These are phyloP conservation scores for Pleochaeta shiraiana DNA, from an alignment of 2,329 filamentous ascomycete species.

Conservation along the genomic window DNA sequence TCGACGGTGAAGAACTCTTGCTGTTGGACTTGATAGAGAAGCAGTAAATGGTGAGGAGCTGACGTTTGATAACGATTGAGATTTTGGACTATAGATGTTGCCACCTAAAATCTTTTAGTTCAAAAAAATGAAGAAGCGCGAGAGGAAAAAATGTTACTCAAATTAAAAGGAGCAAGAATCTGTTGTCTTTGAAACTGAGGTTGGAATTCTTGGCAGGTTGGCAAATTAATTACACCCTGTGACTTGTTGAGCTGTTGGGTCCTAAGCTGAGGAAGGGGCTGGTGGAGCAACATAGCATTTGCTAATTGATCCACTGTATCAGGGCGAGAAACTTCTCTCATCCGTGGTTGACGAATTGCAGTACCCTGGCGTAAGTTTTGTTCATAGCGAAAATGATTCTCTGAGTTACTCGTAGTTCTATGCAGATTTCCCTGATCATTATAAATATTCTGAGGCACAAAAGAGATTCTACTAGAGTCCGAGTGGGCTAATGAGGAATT, in stretches of 20 bases:
- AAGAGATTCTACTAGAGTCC: conserved; percentile 9
- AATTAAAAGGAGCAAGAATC: conserved; percentile 14
- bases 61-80: not conserved
- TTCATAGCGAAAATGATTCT: conserved; percentile 15
- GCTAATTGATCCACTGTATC: conserved; percentile 10
- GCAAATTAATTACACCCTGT: too few species aligned
- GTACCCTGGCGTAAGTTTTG: conserved; percentile 11
- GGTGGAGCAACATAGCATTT: conserved; percentile 13
- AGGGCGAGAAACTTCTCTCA: conserved; percentile 4
- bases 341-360: conserved; percentile 7
- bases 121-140: not conserved
- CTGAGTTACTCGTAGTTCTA: conserved; percentile 9
- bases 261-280: conserved; percentile 6
- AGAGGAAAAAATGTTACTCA: conserved; percentile 9
- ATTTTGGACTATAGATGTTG: conserved; percentile 9
- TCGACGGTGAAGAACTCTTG: conserved; percentile 13
- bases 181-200: conserved; percentile 14
- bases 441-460: conserved; percentile 9
- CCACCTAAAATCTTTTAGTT: conserved; percentile 10
- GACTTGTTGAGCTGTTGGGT: too few species aligned
- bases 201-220: too few species aligned
- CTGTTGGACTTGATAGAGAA: conserved; percentile 14
- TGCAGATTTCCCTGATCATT: conserved; percentile 6
- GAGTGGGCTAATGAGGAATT: not conserved
- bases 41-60: conserved; percentile 11